Evolutionary conservation across 148 eudicot species (phyloP).

Genomic region (Nepenthes mirabilis): DNA sequence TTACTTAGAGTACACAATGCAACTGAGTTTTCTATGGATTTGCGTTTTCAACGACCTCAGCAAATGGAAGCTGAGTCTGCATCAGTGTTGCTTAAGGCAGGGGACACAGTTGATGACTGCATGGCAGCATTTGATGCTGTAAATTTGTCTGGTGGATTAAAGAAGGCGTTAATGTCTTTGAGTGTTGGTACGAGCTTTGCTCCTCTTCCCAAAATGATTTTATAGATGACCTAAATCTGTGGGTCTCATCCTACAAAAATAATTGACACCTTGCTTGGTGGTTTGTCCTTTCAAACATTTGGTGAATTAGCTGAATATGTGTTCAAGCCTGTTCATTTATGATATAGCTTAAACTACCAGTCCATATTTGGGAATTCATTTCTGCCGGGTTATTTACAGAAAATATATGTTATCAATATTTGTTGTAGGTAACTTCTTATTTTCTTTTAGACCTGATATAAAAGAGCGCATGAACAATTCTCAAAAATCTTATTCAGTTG

Average conservation of each 20-base stretch:
- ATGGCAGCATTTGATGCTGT: constrained; percentile 78
- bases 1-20: constrained; percentile 70
- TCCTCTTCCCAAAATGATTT: constrained; percentile 1
- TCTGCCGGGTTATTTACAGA: not conserved
- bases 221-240: not conserved
- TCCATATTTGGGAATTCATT: not conserved
- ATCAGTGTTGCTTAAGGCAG: constrained; percentile 50
- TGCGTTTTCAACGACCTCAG: constrained; percentile 72
- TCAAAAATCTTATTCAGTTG: constrained; percentile 32
- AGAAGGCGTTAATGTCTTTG: constrained; percentile 71
- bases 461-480: constrained; percentile 16
- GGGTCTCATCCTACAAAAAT: not conserved
- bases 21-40: constrained; percentile 64
- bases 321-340: no score
- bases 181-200: constrained; percentile 49
- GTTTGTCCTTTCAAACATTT: no score
- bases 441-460: constrained; percentile 74
- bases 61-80: constrained; percentile 50
- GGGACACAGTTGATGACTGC: constrained; percentile 72
- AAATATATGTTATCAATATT: constrained; percentile 8
- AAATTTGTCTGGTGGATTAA: constrained; percentile 54
- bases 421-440: constrained; percentile 74
- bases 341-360: not conserved
- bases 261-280: no score
- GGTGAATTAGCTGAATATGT: no score